Conservation (phyloP, 225 moss, liverwort and hornwort genomes). For the Rhytidiadelphus loreus region DNA sequence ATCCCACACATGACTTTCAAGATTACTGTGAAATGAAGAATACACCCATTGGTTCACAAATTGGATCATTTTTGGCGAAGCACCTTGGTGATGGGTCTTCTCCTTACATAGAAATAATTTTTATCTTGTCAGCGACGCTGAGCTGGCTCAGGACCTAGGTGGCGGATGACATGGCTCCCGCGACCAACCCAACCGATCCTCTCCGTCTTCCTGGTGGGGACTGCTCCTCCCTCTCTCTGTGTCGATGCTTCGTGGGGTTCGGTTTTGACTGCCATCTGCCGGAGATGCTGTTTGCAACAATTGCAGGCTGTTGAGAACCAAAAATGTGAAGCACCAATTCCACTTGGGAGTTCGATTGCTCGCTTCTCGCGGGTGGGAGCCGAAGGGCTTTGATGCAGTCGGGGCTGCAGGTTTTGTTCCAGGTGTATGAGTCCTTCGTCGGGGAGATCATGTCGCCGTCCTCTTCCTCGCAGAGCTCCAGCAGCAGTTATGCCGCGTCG, state of each 20-base stretch:
- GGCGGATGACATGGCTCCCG: not conserved
- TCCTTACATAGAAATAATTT: not conserved
- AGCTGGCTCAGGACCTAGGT: not conserved
- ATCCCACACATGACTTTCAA: no score
- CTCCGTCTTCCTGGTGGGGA: not conserved
- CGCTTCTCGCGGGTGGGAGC: not conserved
- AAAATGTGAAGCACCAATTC: not conserved
- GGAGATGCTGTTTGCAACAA: not conserved
- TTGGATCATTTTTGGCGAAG: not conserved
- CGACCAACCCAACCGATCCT: not conserved
- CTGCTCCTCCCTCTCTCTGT: not conserved
- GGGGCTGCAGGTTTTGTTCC: conserved; percentile 38
- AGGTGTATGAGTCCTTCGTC: conserved; percentile 35
- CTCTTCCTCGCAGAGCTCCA: conserved; percentile 22
- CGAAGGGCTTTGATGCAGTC: conserved; percentile 31
- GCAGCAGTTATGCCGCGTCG: conserved; percentile 52
- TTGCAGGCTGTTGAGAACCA: not conserved
- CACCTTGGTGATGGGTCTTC: not conserved
- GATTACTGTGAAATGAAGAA: not conserved
- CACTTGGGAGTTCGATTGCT: not conserved
- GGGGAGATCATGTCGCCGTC: conserved; percentile 40
- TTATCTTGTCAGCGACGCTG: not conserved
- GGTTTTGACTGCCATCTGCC: not conserved
- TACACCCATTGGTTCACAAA: not conserved
- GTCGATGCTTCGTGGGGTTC: not conserved